Evolutionary conservation across 2,329 filamentous ascomycete genomes (phyloP).

Genomic region (Hypoxylon sp.): DNA sequence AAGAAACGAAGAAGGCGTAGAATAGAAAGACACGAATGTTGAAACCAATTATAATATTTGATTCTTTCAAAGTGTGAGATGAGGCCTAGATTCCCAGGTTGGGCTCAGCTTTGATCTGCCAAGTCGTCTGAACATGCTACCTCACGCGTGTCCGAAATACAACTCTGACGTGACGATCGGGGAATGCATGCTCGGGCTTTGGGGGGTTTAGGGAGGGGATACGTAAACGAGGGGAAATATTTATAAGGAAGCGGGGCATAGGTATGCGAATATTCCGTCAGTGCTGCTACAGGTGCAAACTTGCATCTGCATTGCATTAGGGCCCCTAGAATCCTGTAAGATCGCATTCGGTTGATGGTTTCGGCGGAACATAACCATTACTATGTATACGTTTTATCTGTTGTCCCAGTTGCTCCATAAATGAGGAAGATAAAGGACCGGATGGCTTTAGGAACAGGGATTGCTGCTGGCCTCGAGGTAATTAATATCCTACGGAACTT

Average conservation of each 20-base stretch:
- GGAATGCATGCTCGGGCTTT: slow-evolving; percentile 15
- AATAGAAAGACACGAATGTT: slow-evolving; percentile 23
- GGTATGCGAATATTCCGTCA: slow-evolving; percentile 6
- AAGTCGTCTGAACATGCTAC: slow-evolving; percentile 11
- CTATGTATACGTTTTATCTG: slow-evolving; percentile 2
- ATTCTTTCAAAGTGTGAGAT: slow-evolving; percentile 12
- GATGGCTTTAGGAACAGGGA: slow-evolving; percentile 1
- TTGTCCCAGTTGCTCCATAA: slow-evolving; percentile 2
- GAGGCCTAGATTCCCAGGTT: slow-evolving; percentile 10
- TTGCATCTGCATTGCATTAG: slow-evolving; percentile 6
- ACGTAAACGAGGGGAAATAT: slow-evolving; percentile 14
- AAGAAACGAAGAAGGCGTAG: slow-evolving; percentile 4
- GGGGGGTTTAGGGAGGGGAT: slow-evolving; percentile 11
- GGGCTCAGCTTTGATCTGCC: slow-evolving; percentile 27
- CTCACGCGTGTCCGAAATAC: slow-evolving; percentile 31
- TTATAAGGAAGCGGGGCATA: slow-evolving; percentile 4
- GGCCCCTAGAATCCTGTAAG: slow-evolving; percentile 1
- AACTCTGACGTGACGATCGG: slow-evolving; percentile 29
- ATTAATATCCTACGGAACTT: slow-evolving; percentile 18
- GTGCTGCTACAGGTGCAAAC: slow-evolving; percentile 14
- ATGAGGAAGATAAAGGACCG: slow-evolving; percentile 20
- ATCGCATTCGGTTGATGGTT: slow-evolving; percentile 26
- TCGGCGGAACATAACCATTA: slow-evolving; percentile 6
- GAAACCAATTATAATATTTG: slow-evolving; percentile 14
- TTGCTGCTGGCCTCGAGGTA: slow-evolving; percentile 6